Conservation (phyloP, 352 stramenopile species). For the Thalassiosira mediterranea region DNA sequence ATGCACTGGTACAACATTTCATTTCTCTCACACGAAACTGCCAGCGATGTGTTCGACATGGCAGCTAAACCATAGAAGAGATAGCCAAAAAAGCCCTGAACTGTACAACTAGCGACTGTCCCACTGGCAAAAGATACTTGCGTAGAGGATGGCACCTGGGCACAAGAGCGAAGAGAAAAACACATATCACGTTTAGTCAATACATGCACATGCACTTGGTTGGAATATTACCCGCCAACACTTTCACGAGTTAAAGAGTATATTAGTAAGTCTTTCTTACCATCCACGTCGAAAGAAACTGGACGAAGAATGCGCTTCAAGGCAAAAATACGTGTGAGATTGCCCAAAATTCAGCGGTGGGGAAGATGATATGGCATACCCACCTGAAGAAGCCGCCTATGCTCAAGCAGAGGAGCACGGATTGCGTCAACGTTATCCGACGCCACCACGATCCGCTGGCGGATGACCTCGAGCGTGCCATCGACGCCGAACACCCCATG, state of each 20-base stretch:
- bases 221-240: no score
- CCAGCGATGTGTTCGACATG: conserved; percentile 27
- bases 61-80: conserved; percentile 27
- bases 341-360: no score
- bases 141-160: conserved; percentile 13
- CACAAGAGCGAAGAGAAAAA: no score
- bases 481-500: not conserved
- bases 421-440: conserved; percentile 30
- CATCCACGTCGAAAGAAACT: conserved; percentile 34
- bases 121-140: conserved; percentile 10
- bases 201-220: no score
- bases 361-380: no score
- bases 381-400: conserved; percentile 19
- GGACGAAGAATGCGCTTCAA: conserved; percentile 30
- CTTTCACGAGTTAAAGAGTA: no score
- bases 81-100: conserved; percentile 16
- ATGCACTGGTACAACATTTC: no score
- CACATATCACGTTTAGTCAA: no score
- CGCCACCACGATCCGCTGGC: not conserved
- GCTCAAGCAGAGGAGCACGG: conserved; percentile 18
- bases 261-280: no score
- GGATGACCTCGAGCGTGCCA: no score
- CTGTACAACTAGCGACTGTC: conserved; percentile 16
- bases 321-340: not conserved
- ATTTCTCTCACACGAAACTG: conserved; percentile 26